phyloP scores from a whole-genome alignment of 2,329 filamentous ascomycete species.

The Colletotrichum eremochloae region DNA sequence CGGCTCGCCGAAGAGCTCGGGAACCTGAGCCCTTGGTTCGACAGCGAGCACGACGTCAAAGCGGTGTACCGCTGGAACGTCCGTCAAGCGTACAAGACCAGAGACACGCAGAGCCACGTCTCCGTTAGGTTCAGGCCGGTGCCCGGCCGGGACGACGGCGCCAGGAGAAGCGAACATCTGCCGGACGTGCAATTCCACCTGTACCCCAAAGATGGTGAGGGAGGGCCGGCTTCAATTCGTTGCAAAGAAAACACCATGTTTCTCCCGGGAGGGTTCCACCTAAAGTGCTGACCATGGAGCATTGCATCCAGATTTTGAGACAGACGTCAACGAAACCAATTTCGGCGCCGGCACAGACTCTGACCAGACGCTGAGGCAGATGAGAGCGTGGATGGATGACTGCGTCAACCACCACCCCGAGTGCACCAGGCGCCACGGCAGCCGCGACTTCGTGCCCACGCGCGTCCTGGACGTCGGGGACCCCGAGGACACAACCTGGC shows the following conservation, averaged over 20 bases:
- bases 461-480: slow-evolving; percentile 39
- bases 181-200: slow-evolving; percentile 19
- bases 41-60: neutral
- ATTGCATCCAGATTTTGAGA: neutral
- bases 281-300: neutral
- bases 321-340: neutral
- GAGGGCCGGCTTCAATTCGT: no score
- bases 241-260: no score
- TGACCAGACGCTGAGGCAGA: neutral
- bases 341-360: slow-evolving; percentile 10
- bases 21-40: slow-evolving; percentile 4
- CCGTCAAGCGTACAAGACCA: neutral
- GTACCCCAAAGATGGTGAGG: slow-evolving; percentile 16
- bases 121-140: slow-evolving; percentile 19
- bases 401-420: slow-evolving; percentile 28
- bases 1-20: neutral
- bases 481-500: neutral
- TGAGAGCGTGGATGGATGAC: slow-evolving; percentile 37
- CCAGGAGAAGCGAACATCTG: slow-evolving; percentile 2
- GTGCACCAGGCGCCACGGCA: slow-evolving; percentile 25
- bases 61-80: slow-evolving; percentile 29
- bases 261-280: neutral
- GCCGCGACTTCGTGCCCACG: slow-evolving; percentile 30
- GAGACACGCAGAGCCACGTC: slow-evolving; percentile 16
- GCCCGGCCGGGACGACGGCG: neutral